Percentiles rank a stretch among this genome's conserved stretches.
Evolutionary conservation across 2,329 filamentous ascomycete species (phyloP).

Genomic region (Neonectria punicea): DNA sequence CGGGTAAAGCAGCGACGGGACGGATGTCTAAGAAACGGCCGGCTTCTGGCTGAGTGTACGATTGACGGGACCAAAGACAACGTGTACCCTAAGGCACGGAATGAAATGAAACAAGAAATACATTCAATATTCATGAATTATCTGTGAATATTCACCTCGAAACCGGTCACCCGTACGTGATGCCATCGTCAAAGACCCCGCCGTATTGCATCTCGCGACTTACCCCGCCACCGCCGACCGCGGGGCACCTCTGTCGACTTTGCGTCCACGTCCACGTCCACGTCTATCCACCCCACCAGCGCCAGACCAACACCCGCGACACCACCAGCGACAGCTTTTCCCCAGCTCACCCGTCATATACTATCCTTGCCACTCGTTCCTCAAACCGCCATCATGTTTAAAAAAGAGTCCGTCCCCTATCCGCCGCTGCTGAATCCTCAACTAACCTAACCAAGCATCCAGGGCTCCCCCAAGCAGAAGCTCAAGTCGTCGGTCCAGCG

Average conservation of each 20-base stretch:
- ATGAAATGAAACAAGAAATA: not conserved
- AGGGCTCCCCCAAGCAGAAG: constrained; percentile 84
- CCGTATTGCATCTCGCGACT: constrained; percentile 45
- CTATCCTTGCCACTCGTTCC: not conserved
- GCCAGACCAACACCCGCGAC: constrained; percentile 20
- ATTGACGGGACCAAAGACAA: constrained; percentile 26
- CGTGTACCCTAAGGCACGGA: not conserved
- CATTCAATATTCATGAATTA: not conserved
- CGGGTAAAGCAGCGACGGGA: constrained; percentile 50
- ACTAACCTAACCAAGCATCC: constrained; percentile 61
- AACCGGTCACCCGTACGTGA: constrained; percentile 6
- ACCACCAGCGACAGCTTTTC: constrained; percentile 8
- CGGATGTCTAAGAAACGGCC: not conserved
- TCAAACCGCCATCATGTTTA: constrained; percentile 76
- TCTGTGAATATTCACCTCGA: not conserved
- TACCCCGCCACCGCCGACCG: constrained; percentile 43
- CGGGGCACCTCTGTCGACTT: constrained; percentile 42
- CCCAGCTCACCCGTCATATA: not conserved
- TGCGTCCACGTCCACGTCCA: not conserved
- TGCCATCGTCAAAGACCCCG: constrained; percentile 10
- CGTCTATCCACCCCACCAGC: constrained; percentile 35
- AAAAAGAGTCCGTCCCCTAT: constrained; percentile 78
- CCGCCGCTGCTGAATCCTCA: not conserved
- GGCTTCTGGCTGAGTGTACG: constrained; percentile 13
- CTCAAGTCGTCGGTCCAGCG: constrained; percentile 97